Base-by-base conservation (phyloP, 1,284 basidiomycete genomes). In the Pterulicium gracile region DNA sequence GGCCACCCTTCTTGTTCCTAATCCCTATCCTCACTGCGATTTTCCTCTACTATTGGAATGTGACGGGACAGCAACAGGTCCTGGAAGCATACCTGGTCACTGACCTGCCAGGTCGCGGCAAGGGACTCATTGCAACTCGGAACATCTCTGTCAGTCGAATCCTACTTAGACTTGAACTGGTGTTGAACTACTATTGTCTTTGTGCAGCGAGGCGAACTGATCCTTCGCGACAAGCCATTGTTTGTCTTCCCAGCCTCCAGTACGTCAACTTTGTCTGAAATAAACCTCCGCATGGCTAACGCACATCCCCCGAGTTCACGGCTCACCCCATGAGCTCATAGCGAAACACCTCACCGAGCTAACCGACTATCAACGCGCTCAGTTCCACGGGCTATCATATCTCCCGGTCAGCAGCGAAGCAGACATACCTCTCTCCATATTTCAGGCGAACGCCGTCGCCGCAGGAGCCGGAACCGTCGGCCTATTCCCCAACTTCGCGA, bases 361-460 rank as follows among this genome's bases (percentile, higher is more conserved):
- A 15, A 55, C 56, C 3, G 52, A 56, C 0, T 39, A 51, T 3
- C 60, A 67, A 35, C 63, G 62, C 15, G 55, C 61, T 32, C 60
- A 66, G 3, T 77, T 75, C 54, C 65, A 69, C 48, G 69, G 75
- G 47, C 65, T 79, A 3, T 79, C 77, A 12, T 75, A 74, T 52
- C 70, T 76, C 21, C 68, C 69, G 1, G 61, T 59, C 23, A 57
- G 56, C 24, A 59, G 70, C 51, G 61, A 62, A 27, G 64, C 67
- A 19, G 63, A 69, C 53, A 58, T 77, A 15, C 72, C 72, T 0
- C 58, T 81, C 18, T 75, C 77, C 0, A 81, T 79, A 47, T 77
- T 81, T 56, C 70, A 79, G 55, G 81, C 79, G 3, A 83, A 81
- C 54, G 77, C 74, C 1, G 75, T 81, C 3, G 60, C 70, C 2